Evolutionary conservation across 192 early-diverging fungal genomes (phyloP).

Genomic region (Umbelopsis sp.): DNA sequence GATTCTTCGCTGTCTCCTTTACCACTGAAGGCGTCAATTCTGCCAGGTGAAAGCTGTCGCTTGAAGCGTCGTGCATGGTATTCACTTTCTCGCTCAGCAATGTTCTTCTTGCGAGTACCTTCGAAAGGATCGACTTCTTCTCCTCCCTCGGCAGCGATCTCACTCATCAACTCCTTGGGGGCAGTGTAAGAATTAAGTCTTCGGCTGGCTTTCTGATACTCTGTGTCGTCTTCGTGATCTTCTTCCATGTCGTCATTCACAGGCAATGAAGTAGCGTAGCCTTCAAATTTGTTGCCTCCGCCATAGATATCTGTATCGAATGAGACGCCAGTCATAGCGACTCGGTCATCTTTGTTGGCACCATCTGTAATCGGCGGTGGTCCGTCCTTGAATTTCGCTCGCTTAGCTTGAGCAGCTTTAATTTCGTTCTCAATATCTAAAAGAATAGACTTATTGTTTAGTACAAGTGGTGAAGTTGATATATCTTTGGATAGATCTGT

Average conservation of each 20-base stretch:
- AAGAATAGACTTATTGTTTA: neutral
- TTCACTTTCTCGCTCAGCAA: conserved; percentile 85
- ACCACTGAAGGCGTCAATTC: conserved; percentile 75
- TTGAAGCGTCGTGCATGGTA: conserved; percentile 83
- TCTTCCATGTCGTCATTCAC: conserved; percentile 61
- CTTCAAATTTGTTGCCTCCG: conserved; percentile 65
- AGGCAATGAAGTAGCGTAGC: conserved; percentile 69
- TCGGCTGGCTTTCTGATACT: conserved; percentile 49
- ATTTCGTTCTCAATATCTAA: conserved; percentile 59
- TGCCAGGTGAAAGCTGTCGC: conserved; percentile 80
- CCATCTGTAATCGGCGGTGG: conserved; percentile 19
- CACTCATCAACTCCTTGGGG: conserved; percentile 76
- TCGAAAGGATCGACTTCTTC: conserved; percentile 69
- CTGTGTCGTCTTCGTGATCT: conserved; percentile 41
- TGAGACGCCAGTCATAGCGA: conserved; percentile 44
- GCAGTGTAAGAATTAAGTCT: conserved; percentile 76
- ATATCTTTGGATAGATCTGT: neutral
- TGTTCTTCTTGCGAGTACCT: conserved; percentile 55
- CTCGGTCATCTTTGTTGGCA: conserved; percentile 44
- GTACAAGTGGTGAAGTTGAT: neutral
- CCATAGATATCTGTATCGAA: conserved; percentile 81
- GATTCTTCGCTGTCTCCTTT: conserved; percentile 49
- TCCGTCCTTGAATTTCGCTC: conserved; percentile 31
- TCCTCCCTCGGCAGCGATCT: conserved; percentile 57
- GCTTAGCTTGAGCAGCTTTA: conserved; percentile 49